Percentiles rank a stretch among this genome's conserved stretches.
These are phyloP conservation scores for Diaporthe vexans DNA, from an alignment of 2,329 filamentous ascomycete species.

Conservation along the genomic window DNA sequence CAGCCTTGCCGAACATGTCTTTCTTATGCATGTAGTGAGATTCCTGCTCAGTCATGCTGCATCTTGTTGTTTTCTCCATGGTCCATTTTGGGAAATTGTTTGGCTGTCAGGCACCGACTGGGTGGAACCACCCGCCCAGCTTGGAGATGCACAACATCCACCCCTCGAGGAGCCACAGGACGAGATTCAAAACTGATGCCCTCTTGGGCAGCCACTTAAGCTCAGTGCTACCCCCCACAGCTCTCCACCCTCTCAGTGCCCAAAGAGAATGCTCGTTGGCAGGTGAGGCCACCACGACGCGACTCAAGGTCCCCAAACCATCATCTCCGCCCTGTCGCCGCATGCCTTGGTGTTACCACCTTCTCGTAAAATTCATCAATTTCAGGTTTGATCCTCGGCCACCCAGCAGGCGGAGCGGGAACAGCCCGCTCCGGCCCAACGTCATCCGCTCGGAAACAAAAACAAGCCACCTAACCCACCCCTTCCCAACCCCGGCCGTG, in stretches of 20 bases:
- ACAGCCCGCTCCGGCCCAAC: neutral
- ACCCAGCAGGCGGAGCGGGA: conserved; percentile 6
- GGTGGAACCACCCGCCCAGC: neutral
- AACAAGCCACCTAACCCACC: neutral
- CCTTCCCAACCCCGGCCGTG: neutral
- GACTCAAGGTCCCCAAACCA: conserved; percentile 2
- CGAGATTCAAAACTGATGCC: neutral
- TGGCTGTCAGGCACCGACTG: conserved; percentile 13
- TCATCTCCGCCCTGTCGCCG: neutral
- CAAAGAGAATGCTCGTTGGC: neutral
- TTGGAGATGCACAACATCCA: neutral
- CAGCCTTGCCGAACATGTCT: neutral
- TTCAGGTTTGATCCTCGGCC: neutral
- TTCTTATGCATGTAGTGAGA: neutral
- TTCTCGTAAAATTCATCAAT: neutral
- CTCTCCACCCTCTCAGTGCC: neutral
- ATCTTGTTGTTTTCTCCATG: neutral
- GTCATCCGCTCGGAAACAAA: neutral
- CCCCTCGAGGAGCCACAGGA: neutral
- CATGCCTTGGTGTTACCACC: neutral
- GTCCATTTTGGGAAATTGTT: neutral
- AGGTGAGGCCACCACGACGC: neutral
- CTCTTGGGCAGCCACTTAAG: neutral
- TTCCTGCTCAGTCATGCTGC: neutral
- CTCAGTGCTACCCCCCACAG: conserved; percentile 7